A percentile compares a stretch with the other conserved stretches of the same genome.
Evolutionary conservation across 805 yeast species (phyloP).

Genomic region (Kodamaea leandrae): DNA sequence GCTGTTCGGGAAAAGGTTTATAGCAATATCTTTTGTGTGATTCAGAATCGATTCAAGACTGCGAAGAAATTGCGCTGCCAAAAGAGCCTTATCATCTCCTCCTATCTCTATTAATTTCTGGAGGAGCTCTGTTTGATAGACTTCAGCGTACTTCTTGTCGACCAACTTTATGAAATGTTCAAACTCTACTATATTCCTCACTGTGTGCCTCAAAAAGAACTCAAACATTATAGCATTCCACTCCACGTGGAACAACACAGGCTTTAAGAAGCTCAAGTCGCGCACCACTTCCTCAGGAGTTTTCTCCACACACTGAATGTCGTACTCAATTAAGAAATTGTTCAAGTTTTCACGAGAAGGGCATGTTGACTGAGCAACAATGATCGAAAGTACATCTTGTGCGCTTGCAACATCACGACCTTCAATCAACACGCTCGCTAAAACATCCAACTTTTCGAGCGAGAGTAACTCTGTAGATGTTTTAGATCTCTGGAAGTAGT

Average conservation of each 20-base stretch:
- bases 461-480: not conserved
- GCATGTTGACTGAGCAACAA: conserved; percentile 12
- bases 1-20: not conserved
- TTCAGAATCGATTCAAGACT: conserved; percentile 7
- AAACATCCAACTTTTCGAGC: conserved; percentile 1
- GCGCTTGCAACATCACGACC: conserved; percentile 4
- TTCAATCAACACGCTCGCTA: conserved; percentile 7
- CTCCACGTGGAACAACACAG: conserved; percentile 25
- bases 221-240: conserved; percentile 18
- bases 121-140: conserved; percentile 20
- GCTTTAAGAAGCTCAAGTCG: conserved; percentile 25
- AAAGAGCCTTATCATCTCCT: conserved; percentile 15
- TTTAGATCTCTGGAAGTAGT: not conserved
- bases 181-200: conserved; percentile 26
- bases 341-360: conserved; percentile 26
- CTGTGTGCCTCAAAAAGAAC: conserved; percentile 20
- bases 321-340: conserved; percentile 18
- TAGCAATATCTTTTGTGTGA: conserved; percentile 3
- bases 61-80: conserved; percentile 22
- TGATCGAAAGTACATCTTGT: not conserved
- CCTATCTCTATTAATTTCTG: conserved; percentile 18
- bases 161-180: conserved; percentile 26
- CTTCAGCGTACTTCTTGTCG: conserved; percentile 12
- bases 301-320: conserved; percentile 7
- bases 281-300: conserved; percentile 15